A percentile compares a stretch with the other conserved stretches of the same genome.
These are phyloP conservation scores for Yamadazyma phyllophila DNA, from an alignment of 805 yeast genomes.

Conservation along the genomic window DNA sequence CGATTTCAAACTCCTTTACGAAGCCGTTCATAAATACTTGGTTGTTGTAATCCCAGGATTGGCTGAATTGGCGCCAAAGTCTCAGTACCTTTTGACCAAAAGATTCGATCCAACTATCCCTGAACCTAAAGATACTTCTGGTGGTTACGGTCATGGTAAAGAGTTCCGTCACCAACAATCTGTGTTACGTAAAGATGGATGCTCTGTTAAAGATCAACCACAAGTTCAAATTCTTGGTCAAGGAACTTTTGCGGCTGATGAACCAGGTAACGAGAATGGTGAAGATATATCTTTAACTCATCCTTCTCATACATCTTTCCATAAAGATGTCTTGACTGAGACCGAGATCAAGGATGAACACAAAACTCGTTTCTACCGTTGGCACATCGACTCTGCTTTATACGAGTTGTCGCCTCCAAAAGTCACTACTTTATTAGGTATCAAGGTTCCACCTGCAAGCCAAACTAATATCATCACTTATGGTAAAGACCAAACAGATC, in stretches of 20 bases:
- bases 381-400: constrained; percentile 92
- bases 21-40: constrained; percentile 64
- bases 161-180: constrained; percentile 53
- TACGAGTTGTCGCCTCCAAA: constrained; percentile 85
- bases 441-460: constrained; percentile 70
- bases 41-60: constrained; percentile 77
- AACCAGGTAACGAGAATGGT: constrained; percentile 60
- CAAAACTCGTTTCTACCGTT: constrained; percentile 81
- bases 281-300: constrained; percentile 65
- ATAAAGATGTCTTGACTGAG: constrained; percentile 60
- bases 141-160: constrained; percentile 83
- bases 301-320: constrained; percentile 83
- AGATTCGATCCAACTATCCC: constrained; percentile 71
- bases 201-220: constrained; percentile 76
- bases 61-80: constrained; percentile 62
- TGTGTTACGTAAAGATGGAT: constrained; percentile 77
- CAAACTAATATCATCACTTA: constrained; percentile 64
- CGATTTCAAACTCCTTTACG: constrained; percentile 60
- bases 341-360: constrained; percentile 58
- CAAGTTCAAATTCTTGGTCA: constrained; percentile 91
- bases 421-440: constrained; percentile 80
- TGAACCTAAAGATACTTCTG: constrained; percentile 37
- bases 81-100: constrained; percentile 74
- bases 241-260: constrained; percentile 58
- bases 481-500: constrained; percentile 55